Evolutionary conservation across 2,329 filamentous ascomycete species (phyloP).

Genomic region (Fusarium domesticum): DNA sequence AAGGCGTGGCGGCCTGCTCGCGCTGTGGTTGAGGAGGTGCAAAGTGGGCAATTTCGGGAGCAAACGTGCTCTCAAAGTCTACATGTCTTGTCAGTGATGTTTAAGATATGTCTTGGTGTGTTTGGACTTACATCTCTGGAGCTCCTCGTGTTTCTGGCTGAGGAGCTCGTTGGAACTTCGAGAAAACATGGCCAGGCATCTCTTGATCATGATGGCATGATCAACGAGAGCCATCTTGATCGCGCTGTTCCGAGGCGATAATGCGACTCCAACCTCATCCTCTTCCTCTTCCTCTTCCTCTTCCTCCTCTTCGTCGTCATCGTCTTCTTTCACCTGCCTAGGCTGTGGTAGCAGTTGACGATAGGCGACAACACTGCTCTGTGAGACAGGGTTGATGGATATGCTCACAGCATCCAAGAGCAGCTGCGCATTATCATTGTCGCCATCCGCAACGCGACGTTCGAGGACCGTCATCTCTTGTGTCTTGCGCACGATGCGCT

Average conservation of each 20-base stretch:
- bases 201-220: conserved; percentile 83
- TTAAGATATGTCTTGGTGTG: background rate
- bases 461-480: conserved; percentile 77
- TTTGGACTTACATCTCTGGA: conserved; percentile 60
- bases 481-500: conserved; percentile 87
- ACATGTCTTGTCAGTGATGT: conserved; percentile 15
- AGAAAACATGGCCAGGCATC: conserved; percentile 69
- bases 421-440: conserved; percentile 64
- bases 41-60: conserved; percentile 63
- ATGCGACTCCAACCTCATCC: conserved; percentile 47
- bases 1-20: conserved; percentile 41
- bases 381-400: conserved; percentile 69
- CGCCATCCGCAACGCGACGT: conserved; percentile 68
- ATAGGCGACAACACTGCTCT: conserved; percentile 77
- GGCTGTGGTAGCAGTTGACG: conserved; percentile 65
- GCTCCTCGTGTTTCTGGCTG: conserved; percentile 54
- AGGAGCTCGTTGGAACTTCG: conserved; percentile 61
- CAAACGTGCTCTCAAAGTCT: conserved; percentile 63
- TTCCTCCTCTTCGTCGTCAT: conserved; percentile 38
- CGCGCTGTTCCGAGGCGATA: conserved; percentile 66
- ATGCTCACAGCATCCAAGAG: conserved; percentile 74
- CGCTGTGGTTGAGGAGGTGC: conserved; percentile 47
- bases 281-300: conserved; percentile 40
- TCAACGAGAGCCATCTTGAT: conserved; percentile 84
- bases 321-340: conserved; percentile 38